Base-by-base conservation (phyloP, 129 eudicot genomes). In the Dittrichia graveolens region DNA sequence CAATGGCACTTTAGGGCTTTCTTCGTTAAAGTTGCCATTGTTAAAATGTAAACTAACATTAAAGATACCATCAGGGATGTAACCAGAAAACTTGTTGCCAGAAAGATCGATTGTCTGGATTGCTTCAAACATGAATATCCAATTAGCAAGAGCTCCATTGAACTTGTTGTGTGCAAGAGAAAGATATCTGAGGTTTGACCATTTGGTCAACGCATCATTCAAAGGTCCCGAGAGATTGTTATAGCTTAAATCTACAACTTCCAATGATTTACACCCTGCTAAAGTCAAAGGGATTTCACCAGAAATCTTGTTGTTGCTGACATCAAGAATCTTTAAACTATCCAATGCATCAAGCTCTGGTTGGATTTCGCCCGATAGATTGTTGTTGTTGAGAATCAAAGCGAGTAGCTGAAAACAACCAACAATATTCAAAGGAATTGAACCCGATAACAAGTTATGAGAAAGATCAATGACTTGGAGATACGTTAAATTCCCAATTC, bases 291-390 rank as follows among this genome's bases (percentile, higher is more conserved):
- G 99, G 70, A 94, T 94, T 76, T 94, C 93, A 54, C 99, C 99
- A 1, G 90, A 94, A 49, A 94, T 90, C 75, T 74, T 83, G 81
- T 94, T 94, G 88, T 83, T 81, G 82, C 99, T 88, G n/a, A 94
- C 80, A 60, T 87, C 88, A 68, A 94, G 89, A 69, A 94, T 86
- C 84, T 86, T 90, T 77, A 94, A 75, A 77, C 96, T 94, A 76
- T 94, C 92, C 76, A 94, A 81, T 3, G 99, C 97, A 63, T 90
- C 99, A 72, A 94, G 99, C 87, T 90, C 99, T 0, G 96, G 99
- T 70, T 86, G 97, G 44, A 94, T 88, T 76, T 85, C 96, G 31
- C 99, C 99, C 1, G 99, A 88, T 40, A 94, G 90, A 78, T 90
- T 88, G 79, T 94, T 94, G 84, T 90, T 82, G 78, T 88, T 94